These are phyloP conservation scores for Tolypocladium ovalisporum DNA, from an alignment of 2,329 filamentous ascomycete genomes.

Conservation along the genomic window DNA sequence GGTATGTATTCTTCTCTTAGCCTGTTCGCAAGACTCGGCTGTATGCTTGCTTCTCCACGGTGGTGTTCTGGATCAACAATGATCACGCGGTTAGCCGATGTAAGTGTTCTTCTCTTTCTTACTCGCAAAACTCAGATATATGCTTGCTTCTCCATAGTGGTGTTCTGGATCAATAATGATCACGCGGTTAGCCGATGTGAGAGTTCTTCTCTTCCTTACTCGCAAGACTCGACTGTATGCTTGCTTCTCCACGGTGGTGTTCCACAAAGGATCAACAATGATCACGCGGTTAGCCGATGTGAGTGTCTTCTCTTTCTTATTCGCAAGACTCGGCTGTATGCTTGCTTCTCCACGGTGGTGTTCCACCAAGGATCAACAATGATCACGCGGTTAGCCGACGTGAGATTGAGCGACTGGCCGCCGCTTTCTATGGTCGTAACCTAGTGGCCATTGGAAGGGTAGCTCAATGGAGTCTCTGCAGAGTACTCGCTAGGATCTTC, in stretches of 20 bases:
- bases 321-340: conserved; percentile 47
- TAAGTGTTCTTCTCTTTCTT: too few relatives aligned
- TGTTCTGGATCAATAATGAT: too few relatives aligned
- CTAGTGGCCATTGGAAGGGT: conserved; percentile 10
- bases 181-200: too few relatives aligned
- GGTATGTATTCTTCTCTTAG: conserved; percentile 47
- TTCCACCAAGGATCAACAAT: conserved; percentile 54
- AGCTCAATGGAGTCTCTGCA: too few relatives aligned
- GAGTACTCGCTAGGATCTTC: conserved; percentile 24
- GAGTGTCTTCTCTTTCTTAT: too few relatives aligned
- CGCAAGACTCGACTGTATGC: too few relatives aligned
- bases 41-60: conserved; percentile 50
- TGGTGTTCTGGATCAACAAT: conserved; percentile 46
- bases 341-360: conserved; percentile 48
- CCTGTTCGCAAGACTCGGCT: conserved; percentile 52
- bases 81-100: conserved; percentile 39
- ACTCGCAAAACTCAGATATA: too few relatives aligned
- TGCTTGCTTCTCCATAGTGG: too few relatives aligned
- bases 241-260: too few relatives aligned
- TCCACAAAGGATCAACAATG: too few relatives aligned
- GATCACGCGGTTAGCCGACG: conserved; percentile 39
- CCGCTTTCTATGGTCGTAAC: conserved; percentile 23
- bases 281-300: too few relatives aligned
- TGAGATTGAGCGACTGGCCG: conserved; percentile 28
- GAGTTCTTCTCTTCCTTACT: too few relatives aligned